Percentiles rank a stretch among this genome's conserved stretches.
These are phyloP conservation scores for Neurospora sp. DNA, from an alignment of 495 filamentous ascomycete genomes.

Conservation along the genomic window DNA sequence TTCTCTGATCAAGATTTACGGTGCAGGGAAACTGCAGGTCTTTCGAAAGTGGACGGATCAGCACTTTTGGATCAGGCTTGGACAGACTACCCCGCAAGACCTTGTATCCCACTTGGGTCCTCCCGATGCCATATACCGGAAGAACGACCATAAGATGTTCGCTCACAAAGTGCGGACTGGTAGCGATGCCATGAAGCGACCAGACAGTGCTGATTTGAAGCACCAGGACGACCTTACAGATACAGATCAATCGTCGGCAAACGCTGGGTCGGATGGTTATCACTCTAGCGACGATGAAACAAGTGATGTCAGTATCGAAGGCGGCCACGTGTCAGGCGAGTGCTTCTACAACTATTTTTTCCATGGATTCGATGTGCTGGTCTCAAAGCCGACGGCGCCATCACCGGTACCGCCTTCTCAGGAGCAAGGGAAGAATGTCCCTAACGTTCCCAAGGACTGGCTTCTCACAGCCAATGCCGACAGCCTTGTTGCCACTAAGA, in stretches of 20 bases:
- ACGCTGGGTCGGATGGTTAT: constrained; percentile 61
- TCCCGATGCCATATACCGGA: constrained; percentile 90
- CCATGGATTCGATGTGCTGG: constrained; percentile 86
- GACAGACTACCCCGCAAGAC: constrained; percentile 81
- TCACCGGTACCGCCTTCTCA: constrained; percentile 54
- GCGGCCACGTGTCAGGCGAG: constrained; percentile 49
- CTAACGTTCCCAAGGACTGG: constrained; percentile 20
- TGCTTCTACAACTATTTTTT: constrained; percentile 97
- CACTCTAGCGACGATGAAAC: constrained; percentile 53
- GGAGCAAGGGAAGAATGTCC: constrained; percentile 3
- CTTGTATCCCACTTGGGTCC: constrained; percentile 81
- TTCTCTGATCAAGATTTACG: constrained; percentile 62
- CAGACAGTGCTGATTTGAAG: constrained; percentile 38
- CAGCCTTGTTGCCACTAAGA: constrained; percentile 73
- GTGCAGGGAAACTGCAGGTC: constrained; percentile 67
- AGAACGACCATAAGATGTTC: constrained; percentile 83
- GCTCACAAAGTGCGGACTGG: constrained; percentile 58
- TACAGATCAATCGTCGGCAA: constrained; percentile 72
- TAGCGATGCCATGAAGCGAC: constrained; percentile 34
- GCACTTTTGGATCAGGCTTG: constrained; percentile 57
- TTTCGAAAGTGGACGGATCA: constrained; percentile 46
- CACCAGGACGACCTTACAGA: constrained; percentile 56
- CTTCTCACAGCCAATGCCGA: constrained; percentile 33
- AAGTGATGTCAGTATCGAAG: constrained; percentile 37
- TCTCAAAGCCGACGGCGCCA: constrained; percentile 61